Conservation (phyloP, 129 eudicot species). For the Saposhnikovia divaricata region DNA sequence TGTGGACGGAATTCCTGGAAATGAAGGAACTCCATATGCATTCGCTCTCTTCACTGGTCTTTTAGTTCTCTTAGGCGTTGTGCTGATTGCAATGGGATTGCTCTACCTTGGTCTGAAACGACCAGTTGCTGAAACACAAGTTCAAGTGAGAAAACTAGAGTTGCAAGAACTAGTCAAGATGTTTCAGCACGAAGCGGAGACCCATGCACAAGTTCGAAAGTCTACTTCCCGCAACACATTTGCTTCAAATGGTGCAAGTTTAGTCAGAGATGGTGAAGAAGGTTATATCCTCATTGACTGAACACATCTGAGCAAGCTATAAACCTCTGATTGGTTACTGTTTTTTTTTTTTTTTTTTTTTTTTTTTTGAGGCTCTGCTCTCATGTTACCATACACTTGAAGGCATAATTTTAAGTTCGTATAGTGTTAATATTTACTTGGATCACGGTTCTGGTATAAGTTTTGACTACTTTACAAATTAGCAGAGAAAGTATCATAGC, state of each 20-base stretch:
- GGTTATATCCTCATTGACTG: constrained; percentile 37
- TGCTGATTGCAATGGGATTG: constrained; percentile 47
- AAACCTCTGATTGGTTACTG: background rate
- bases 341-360: too few relatives aligned
- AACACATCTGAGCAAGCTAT: constrained; percentile 9
- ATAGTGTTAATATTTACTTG: too few relatives aligned
- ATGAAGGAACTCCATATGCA: constrained; percentile 44
- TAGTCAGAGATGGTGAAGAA: constrained; percentile 22
- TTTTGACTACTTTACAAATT: background rate
- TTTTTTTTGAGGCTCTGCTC: background rate
- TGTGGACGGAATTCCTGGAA: constrained; percentile 70
- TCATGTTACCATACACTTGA: background rate
- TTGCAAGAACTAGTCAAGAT: constrained; percentile 52
- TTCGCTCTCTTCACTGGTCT: constrained; percentile 43
- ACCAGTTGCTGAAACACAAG: constrained; percentile 43
- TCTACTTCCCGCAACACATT: constrained; percentile 16
- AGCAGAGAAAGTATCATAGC: background rate
- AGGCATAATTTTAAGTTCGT: background rate
- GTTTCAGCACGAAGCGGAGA: constrained; percentile 61
- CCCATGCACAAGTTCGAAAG: constrained; percentile 59
- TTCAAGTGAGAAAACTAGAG: constrained; percentile 52
- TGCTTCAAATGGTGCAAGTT: constrained; percentile 13
- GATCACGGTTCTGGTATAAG: background rate
- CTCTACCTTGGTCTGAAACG: constrained; percentile 52
- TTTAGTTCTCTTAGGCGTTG: constrained; percentile 37